Base-by-base conservation (phyloP, 2,329 filamentous ascomycete genomes). In the Pyricularia sp. region DNA sequence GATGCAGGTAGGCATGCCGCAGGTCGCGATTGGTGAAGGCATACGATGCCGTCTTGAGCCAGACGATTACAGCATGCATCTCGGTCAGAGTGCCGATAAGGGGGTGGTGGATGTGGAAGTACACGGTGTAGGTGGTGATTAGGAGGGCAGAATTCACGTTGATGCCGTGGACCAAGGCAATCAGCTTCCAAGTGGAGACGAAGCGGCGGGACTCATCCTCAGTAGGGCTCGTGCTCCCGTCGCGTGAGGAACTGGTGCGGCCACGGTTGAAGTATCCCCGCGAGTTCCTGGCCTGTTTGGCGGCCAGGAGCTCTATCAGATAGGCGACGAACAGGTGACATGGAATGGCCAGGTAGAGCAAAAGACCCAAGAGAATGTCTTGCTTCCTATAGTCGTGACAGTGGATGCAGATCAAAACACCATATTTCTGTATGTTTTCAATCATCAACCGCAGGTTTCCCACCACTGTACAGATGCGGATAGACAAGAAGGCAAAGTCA, bases 401-500 rank as follows among this genome's bases (percentile, higher is more conserved):
- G 69, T 85, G 86, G 66, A 99, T 80, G 73, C 93, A 97, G 69
- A 99, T 96, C 66, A 97, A 81, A 66, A 97, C 91, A 64, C 94
- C 94, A 73, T 99, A 99, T 90, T 97, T 97, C 80, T 93, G 90
- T 70, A 93, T 91, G 73, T 99, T 99, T 77, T 97, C 94, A 72
- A 99, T 92, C 79, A 97, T 91, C 71, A 99, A 82, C 68, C 94
- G 88, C 63, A 99, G 77, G 74, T 99, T 99, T 71, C 93, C 94
- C 62, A 93, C 91, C 72, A 97, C 91, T 92, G 67, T 13, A 53
- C 49, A 55, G 24, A 24, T 62, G 57, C 24, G 10, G 24, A 61
- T 63, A 35, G 60, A 65, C 59, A 61, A 28, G 59, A 13, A 44
- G 64, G 31, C 63, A 31, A 28, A 66, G 49, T 61, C 26, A 33